A percentile compares a stretch with the other conserved stretches of the same genome.
Conservation (phyloP, 768 basidiomycete species). For the Naganishia antarctica region DNA sequence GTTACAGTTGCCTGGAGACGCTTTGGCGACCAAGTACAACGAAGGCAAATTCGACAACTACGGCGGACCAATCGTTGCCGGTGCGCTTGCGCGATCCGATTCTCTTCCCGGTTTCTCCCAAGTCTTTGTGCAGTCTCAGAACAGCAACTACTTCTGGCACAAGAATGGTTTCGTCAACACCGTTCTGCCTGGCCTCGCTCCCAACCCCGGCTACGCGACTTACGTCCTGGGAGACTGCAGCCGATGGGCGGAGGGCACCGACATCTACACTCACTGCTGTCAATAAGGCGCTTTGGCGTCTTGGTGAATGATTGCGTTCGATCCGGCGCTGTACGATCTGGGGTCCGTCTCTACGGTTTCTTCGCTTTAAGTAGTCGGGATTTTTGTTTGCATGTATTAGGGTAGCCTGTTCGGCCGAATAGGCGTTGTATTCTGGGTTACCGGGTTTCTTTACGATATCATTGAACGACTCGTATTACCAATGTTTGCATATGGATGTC, state of each 20-base stretch:
- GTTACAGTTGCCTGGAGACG: neutral
- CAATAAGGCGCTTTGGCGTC: slow-evolving; percentile 1
- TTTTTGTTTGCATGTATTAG: too few species aligned
- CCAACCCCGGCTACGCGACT: slow-evolving; percentile 3
- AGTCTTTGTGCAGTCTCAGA: slow-evolving; percentile 5
- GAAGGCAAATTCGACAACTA: slow-evolving; percentile 16
- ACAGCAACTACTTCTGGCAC: slow-evolving; percentile 14
- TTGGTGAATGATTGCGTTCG: too few species aligned
- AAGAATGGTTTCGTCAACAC: neutral
- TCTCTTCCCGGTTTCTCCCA: neutral
- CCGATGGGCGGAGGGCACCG: neutral
- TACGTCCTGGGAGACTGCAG: neutral
- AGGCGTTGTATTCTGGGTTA: too few species aligned
- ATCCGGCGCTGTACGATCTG: too few species aligned
- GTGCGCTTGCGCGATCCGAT: neutral
- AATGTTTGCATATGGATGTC: too few species aligned
- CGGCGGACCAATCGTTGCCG: slow-evolving; percentile 10
- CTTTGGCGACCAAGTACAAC: neutral
- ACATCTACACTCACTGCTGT: neutral
- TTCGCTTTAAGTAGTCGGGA: too few species aligned
- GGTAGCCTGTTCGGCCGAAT: too few species aligned
- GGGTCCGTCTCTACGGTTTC: too few species aligned
- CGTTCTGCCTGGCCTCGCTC: neutral
- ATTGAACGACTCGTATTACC: too few species aligned
- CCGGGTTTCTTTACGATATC: too few species aligned